Base-by-base conservation (phyloP, 2,329 filamentous ascomycete species). In the Aspergillus sp. region DNA sequence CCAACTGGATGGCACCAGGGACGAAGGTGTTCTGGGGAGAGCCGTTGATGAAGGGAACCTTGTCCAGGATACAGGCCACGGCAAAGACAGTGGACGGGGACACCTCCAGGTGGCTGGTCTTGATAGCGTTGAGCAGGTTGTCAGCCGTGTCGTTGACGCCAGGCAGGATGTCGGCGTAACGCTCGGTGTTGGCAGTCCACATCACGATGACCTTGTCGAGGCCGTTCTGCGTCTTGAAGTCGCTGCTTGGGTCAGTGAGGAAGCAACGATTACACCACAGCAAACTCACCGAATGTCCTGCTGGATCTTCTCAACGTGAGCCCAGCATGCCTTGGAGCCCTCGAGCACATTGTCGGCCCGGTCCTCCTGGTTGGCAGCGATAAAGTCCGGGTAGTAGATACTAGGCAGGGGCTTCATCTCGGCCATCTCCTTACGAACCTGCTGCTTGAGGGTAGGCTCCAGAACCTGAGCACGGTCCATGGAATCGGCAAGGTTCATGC, bases 1-100 rank as follows among this genome's bases (percentile, higher is more conserved):
- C 95, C 60, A 99, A 87, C 74, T 94, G 84, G 68, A 98, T 89
- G 62, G 90, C 91, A 72, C 95, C 95, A 8, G 94, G 94, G 19
- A 99, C 94, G 72, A 99, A 98, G 47, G 95, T 99, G 85, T 99
- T 99, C 80, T 99, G 95, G 36, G 95, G 95, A 65, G 95, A 99
- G 61, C 95, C 95, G 79, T 99, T 99, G 88, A 99, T 97, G 84
- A 99, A 99, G 3, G 95, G 94, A 12, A 88, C 86, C 36, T 87
- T 84, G 76, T 99, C 95, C 45, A 97, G 86, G 72, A 98, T 97
- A 74, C 87, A 95, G 55, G 95, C 94, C 56, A 99, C 91, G 10
- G 95, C 92, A 72, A 99, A 99, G 71, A 99, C 86, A 54, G 94
- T 98, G 21, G 95, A 98, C 30, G 95, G 95, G 15, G 95, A 86